A percentile compares a stretch with the other conserved stretches of the same genome.
Conservation (phyloP, 495 filamentous ascomycete species). For the Tetracladium setigerum region DNA sequence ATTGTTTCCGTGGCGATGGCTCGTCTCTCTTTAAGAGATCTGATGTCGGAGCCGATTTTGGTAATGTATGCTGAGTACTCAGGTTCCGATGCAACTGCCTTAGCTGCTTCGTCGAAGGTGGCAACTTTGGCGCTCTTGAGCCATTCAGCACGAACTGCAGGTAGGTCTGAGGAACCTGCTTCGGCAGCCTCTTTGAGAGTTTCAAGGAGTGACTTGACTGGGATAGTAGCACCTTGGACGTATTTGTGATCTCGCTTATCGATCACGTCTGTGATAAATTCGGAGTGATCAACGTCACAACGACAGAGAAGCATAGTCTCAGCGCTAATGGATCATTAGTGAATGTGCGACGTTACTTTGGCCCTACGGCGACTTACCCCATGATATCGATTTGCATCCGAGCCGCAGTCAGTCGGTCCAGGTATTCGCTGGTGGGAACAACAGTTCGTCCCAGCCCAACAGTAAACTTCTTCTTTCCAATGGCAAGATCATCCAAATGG, state of each 20-base stretch:
- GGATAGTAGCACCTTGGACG: constrained; percentile 16
- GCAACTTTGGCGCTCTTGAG: constrained; percentile 12
- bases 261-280: constrained; percentile 20
- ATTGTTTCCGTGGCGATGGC: constrained; percentile 1
- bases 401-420: constrained; percentile 16
- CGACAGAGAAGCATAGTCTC: constrained; percentile 20
- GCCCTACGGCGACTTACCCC: constrained; percentile 1
- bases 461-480: constrained; percentile 23
- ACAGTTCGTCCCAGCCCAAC: constrained; percentile 18
- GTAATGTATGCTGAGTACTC: constrained; percentile 13
- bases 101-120: constrained; percentile 19
- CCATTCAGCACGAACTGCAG: constrained; percentile 8
- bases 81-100: constrained; percentile 8
- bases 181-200: constrained; percentile 3
- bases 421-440: constrained; percentile 21
- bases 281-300: constrained; percentile 21
- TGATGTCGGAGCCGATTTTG: constrained; percentile 4
- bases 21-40: constrained; percentile 1
- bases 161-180: not conserved
- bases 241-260: constrained; percentile 20
- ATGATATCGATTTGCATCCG: constrained; percentile 23
- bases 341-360: not conserved
- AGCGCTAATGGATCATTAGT: not conserved
- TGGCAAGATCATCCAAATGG: constrained; percentile 21
- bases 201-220: constrained; percentile 7